A percentile compares a stretch with the other conserved stretches of the same genome.
These are phyloP conservation scores for Xylaria longipes DNA, from an alignment of 495 filamentous ascomycete genomes.

Conservation along the genomic window DNA sequence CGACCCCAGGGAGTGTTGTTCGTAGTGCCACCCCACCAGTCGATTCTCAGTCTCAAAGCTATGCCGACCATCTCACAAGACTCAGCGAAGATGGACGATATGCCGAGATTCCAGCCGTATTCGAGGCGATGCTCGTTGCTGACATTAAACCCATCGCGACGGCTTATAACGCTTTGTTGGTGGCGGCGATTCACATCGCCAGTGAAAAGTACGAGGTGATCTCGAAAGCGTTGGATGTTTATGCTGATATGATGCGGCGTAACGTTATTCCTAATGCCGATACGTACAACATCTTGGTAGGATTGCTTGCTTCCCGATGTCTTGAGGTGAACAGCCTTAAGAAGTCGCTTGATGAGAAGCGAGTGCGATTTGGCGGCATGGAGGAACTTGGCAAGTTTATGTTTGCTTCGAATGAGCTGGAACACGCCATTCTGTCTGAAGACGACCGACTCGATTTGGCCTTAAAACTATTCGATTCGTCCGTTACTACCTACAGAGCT, in stretches of 20 bases:
- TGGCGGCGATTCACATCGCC: conserved; percentile 78
- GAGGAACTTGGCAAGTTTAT: conserved; percentile 88
- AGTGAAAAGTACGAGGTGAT: conserved; percentile 77
- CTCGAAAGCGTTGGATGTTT: conserved; percentile 90
- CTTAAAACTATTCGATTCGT: conserved; percentile 80
- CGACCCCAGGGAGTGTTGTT: conserved; percentile 49
- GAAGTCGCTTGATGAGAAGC: conserved; percentile 73
- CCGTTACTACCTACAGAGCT: conserved; percentile 67
- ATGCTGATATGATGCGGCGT: conserved; percentile 92
- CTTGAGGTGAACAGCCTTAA: conserved; percentile 74
- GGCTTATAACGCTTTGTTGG: conserved; percentile 88
- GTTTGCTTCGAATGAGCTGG: conserved; percentile 83
- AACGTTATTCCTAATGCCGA: conserved; percentile 79
- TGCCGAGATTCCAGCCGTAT: conserved; percentile 86
- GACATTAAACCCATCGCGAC: conserved; percentile 78
- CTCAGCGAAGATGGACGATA: conserved; percentile 71
- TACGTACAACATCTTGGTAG: conserved; percentile 86
- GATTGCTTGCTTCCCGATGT: conserved; percentile 78
- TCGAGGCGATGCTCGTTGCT: conserved; percentile 81
- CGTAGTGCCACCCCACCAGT: conserved; percentile 53
- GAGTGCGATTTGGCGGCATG: conserved; percentile 81
- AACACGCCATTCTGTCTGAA: conserved; percentile 80
- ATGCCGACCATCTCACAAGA: conserved; percentile 75
- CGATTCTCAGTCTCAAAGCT: conserved; percentile 67
- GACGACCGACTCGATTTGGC: conserved; percentile 86